Percentiles rank a stretch among this genome's conserved stretches.
phyloP scores from a whole-genome alignment of 202 grass and related monocot genomes.

The Alloteropsis angusta region DNA sequence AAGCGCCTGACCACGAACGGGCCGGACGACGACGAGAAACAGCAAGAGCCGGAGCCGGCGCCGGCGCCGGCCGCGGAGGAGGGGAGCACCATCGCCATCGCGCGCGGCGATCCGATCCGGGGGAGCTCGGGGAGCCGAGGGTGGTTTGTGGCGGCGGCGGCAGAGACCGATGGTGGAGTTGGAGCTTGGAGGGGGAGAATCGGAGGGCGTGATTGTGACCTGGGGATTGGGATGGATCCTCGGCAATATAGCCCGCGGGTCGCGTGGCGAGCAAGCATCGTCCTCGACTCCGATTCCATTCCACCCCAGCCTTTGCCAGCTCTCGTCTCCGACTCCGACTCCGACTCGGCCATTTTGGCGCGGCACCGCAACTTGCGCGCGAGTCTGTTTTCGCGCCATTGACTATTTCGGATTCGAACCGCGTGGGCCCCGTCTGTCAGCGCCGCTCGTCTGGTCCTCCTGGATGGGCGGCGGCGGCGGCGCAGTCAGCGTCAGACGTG shows the following conservation, averaged over 20 bases:
- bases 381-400: no score
- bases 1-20: background rate
- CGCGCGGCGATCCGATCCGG: background rate
- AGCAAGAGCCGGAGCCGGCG: background rate
- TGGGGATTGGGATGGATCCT: background rate
- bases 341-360: background rate
- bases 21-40: background rate
- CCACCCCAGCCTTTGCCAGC: background rate
- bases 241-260: background rate
- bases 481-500: no score
- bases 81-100: background rate
- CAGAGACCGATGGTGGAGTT: background rate
- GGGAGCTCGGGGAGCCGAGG: background rate
- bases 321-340: background rate
- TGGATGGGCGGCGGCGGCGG: no score
- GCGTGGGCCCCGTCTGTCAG: background rate
- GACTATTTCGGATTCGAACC: no score
- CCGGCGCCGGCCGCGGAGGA: background rate
- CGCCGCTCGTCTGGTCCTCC: background rate
- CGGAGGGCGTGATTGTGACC: background rate
- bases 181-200: background rate
- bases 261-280: background rate
- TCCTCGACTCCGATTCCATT: background rate
- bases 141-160: background rate
- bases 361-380: background rate